Conservation (phyloP, 2,329 filamentous ascomycete species). For the Gliomastix tumulicola region DNA sequence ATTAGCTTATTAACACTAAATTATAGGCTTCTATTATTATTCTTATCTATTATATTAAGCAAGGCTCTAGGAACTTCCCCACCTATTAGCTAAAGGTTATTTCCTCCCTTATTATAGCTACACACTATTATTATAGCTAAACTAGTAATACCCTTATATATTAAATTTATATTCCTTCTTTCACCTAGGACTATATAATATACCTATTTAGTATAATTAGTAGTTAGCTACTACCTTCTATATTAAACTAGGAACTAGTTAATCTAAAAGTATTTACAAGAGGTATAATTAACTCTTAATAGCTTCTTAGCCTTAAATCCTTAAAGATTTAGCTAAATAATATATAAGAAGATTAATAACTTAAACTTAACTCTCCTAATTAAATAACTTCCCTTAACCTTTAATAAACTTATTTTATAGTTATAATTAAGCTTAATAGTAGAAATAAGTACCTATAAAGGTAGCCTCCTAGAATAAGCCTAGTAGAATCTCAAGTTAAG, state of each 20-base stretch:
- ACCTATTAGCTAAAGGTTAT: background rate
- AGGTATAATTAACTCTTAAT: too few species aligned
- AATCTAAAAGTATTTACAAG: background rate
- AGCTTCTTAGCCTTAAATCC: too few species aligned
- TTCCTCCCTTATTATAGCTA: background rate
- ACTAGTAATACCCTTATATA: background rate
- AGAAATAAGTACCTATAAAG: too few species aligned
- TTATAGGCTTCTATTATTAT: background rate
- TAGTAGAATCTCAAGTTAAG: background rate
- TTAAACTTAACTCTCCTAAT: too few species aligned
- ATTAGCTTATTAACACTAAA: background rate
- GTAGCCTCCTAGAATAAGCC: too few species aligned
- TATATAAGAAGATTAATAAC: too few species aligned
- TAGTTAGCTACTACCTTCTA: background rate
- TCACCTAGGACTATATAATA: too few species aligned
- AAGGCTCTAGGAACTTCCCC: background rate
- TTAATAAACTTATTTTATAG: constrained; percentile 1
- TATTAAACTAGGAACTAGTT: background rate
- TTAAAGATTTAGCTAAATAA: too few species aligned
- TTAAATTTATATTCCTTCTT: background rate
- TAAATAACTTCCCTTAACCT: too few species aligned
- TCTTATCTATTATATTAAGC: background rate
- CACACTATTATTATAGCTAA: background rate
- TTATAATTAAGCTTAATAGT: too few species aligned
- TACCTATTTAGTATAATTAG: background rate